Evolutionary conservation across 1,139 yeast genomes (phyloP).

Genomic region (Geotrichum bryndzae): DNA sequence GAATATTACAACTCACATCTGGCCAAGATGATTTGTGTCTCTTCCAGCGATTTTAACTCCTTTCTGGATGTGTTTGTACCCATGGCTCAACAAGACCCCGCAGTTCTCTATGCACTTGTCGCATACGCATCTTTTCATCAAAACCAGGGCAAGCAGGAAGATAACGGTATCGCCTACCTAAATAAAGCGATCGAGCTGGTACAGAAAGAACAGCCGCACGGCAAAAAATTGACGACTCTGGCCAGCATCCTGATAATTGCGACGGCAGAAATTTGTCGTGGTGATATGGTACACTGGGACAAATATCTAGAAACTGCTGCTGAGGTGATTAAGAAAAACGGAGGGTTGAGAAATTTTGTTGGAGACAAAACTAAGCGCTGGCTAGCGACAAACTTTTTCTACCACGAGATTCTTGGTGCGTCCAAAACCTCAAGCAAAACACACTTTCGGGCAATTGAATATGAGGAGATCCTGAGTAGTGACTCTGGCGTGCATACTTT

Average conservation of each 20-base stretch:
- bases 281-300: constrained; percentile 69
- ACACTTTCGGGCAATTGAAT: constrained; percentile 35
- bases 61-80: constrained; percentile 68
- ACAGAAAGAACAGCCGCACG: constrained; percentile 17
- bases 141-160: constrained; percentile 40
- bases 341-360: constrained; percentile 49
- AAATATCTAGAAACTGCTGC: constrained; percentile 57
- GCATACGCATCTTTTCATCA: constrained; percentile 75
- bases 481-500: constrained; percentile 53
- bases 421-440: constrained; percentile 38
- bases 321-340: constrained; percentile 48
- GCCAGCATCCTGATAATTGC: constrained; percentile 63
- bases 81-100: constrained; percentile 62
- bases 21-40: constrained; percentile 54
- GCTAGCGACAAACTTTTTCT: constrained; percentile 74
- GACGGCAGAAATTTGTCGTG: constrained; percentile 69
- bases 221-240: constrained; percentile 39
- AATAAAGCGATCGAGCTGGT: constrained; percentile 30
- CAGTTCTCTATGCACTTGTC: constrained; percentile 61
- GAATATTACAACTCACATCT: constrained; percentile 60
- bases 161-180: constrained; percentile 32
- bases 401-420: constrained; percentile 68
- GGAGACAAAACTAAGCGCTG: constrained; percentile 58
- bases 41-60: constrained; percentile 60
- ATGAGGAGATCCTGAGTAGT: constrained; percentile 43